A percentile compares a stretch with the other conserved stretches of the same genome.
Conservation (phyloP, 1,139 yeast genomes). For the Saccharomycopsis hybrid region DNA sequence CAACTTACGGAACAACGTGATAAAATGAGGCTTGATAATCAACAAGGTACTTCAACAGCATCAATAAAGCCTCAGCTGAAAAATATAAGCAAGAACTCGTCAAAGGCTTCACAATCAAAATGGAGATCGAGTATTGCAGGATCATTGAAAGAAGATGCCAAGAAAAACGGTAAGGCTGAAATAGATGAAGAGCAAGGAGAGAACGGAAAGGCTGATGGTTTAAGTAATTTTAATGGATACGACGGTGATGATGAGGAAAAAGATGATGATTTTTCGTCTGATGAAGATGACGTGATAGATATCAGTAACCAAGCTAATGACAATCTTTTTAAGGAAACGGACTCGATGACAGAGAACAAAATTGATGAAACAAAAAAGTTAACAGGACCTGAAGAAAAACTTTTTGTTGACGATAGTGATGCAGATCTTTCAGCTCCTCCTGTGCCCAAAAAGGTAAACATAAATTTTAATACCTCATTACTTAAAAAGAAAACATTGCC, state of each 20-base stretch:
- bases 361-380: not conserved
- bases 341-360: not conserved
- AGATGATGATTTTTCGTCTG: not conserved
- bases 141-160: not conserved
- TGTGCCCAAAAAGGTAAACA: not conserved
- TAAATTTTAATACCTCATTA: not conserved
- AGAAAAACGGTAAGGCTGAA: not conserved
- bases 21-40: too few species aligned
- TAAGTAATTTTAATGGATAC: not conserved
- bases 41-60: not conserved
- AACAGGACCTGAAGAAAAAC: not conserved
- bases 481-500: not conserved
- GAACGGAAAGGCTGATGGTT: not conserved
- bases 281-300: not conserved
- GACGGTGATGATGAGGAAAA: not conserved
- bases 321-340: not conserved
- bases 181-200: not conserved
- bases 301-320: not conserved
- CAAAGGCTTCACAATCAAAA: not conserved
- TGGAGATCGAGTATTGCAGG: too few species aligned
- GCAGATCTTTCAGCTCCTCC: not conserved
- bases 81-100: not conserved
- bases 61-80: not conserved
- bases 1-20: too few species aligned
- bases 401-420: not conserved